Conservation (phyloP, 2,329 filamentous ascomycete species). For the Trichoderma oligosporum region DNA sequence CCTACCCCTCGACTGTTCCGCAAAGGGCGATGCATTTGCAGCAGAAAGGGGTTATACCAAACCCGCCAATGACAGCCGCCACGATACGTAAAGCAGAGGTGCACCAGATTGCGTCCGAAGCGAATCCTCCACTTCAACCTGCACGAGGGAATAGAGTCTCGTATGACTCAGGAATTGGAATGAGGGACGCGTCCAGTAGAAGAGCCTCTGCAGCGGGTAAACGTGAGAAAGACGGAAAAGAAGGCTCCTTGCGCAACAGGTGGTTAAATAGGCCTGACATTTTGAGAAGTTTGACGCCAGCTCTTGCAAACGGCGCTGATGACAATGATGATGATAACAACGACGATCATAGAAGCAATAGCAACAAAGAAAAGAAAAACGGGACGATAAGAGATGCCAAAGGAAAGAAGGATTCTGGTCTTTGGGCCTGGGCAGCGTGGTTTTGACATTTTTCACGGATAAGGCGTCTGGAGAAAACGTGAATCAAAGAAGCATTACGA, state of each 20-base stretch:
- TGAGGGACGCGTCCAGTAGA: background rate
- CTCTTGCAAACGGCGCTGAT: background rate
- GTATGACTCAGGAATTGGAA: background rate
- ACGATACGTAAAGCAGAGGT: background rate
- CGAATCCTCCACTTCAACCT: background rate
- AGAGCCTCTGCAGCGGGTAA: background rate
- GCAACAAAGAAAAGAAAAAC: background rate
- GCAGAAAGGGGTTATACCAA: background rate
- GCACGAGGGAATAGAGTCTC: background rate
- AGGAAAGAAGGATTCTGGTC: conserved; percentile 28
- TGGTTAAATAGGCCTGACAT: conserved; percentile 16
- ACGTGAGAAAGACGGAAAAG: background rate
- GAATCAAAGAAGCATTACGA: background rate
- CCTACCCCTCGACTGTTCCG: background rate
- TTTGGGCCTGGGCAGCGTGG: conserved; percentile 27
- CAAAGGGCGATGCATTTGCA: background rate
- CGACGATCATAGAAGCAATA: background rate
- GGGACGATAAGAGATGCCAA: conserved; percentile 14
- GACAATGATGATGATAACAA: background rate
- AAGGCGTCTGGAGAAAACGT: no score
- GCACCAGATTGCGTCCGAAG: background rate
- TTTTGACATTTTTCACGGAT: background rate
- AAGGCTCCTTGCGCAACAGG: conserved; percentile 23
- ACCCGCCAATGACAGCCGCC: background rate
- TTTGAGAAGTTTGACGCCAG: background rate